Percentiles rank a stretch among this genome's conserved stretches.
phyloP scores from a whole-genome alignment of 2,329 filamentous ascomycete species.

The Aspergillus alliaceus region DNA sequence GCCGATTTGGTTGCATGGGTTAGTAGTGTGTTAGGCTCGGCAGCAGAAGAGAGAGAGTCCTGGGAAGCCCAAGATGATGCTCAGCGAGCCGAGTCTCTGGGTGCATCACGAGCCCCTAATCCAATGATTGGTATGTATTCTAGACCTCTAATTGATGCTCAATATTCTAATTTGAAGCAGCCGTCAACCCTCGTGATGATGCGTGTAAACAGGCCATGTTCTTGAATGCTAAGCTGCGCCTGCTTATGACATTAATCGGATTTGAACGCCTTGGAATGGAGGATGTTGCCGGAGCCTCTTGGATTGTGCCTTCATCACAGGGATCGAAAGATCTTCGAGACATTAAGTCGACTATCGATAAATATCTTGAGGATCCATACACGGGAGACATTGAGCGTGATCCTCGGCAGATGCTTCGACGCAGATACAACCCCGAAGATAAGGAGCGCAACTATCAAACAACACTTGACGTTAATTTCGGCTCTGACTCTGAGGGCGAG shows the following conservation, averaged over 20 bases:
- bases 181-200: conserved; percentile 64
- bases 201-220: conserved; percentile 73
- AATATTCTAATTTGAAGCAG: conserved; percentile 36
- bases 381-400: conserved; percentile 72
- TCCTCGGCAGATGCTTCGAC: conserved; percentile 76
- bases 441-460: conserved; percentile 31
- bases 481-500: conserved; percentile 68
- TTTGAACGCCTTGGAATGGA: conserved; percentile 65
- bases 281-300: conserved; percentile 73
- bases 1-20: conserved; percentile 78
- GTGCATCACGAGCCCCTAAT: conserved; percentile 24
- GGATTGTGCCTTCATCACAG: conserved; percentile 71
- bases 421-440: conserved; percentile 55
- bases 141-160: background rate
- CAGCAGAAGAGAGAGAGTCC: conserved; percentile 69
- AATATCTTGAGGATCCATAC: conserved; percentile 75
- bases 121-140: conserved; percentile 48
- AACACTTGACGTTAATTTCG: conserved; percentile 59
- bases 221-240: conserved; percentile 82
- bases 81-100: conserved; percentile 46
- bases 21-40: conserved; percentile 67
- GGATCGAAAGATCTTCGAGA: conserved; percentile 67
- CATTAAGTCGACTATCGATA: conserved; percentile 69
- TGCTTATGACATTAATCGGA: conserved; percentile 76
- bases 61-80: conserved; percentile 75